A percentile compares a stretch with the other conserved stretches of the same genome.
Evolutionary conservation across 2,329 filamentous ascomycete species (phyloP).

Genomic region (Plectosphaerella sp.): DNA sequence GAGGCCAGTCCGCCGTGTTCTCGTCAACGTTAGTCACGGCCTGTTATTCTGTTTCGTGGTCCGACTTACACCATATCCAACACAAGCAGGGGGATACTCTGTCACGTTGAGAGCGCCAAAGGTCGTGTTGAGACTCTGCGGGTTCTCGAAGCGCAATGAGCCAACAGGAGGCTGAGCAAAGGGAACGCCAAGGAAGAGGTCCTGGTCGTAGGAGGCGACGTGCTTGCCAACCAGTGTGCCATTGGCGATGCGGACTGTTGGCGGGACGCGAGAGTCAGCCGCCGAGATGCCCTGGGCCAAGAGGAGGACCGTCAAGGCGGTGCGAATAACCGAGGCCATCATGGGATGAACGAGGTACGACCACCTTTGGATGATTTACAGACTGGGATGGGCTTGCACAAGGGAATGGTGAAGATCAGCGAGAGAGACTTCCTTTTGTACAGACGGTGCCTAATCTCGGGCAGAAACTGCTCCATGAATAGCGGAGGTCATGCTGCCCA

Average conservation of each 20-base stretch:
- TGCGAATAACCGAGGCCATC: neutral
- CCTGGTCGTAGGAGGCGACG: slow-evolving; percentile 34
- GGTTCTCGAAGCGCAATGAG: slow-evolving; percentile 45
- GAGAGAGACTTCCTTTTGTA: too few species aligned
- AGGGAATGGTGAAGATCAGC: too few species aligned
- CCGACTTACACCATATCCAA: slow-evolving; percentile 44
- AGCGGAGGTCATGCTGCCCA: too few species aligned
- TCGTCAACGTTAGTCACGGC: neutral
- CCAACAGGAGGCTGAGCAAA: slow-evolving; percentile 50
- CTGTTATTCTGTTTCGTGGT: slow-evolving; percentile 14
- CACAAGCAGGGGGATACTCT: slow-evolving; percentile 40
- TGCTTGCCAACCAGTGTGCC: slow-evolving; percentile 27
- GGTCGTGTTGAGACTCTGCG: slow-evolving; percentile 40
- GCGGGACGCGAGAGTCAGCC: neutral
- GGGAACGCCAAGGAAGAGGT: slow-evolving; percentile 50
- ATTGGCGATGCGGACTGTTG: slow-evolving; percentile 18
- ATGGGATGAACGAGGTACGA: neutral
- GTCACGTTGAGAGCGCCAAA: slow-evolving; percentile 40
- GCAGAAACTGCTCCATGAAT: too few species aligned
- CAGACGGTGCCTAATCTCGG: too few species aligned
- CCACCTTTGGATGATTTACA: too few species aligned
- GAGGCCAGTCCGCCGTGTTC: neutral
- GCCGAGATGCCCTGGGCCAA: neutral
- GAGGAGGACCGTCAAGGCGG: neutral
- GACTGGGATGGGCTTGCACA: too few species aligned